A percentile compares a stretch with the other conserved stretches of the same genome.
Conservation (phyloP, 2,329 filamentous ascomycete genomes). For the Bipolaris victoriae region DNA sequence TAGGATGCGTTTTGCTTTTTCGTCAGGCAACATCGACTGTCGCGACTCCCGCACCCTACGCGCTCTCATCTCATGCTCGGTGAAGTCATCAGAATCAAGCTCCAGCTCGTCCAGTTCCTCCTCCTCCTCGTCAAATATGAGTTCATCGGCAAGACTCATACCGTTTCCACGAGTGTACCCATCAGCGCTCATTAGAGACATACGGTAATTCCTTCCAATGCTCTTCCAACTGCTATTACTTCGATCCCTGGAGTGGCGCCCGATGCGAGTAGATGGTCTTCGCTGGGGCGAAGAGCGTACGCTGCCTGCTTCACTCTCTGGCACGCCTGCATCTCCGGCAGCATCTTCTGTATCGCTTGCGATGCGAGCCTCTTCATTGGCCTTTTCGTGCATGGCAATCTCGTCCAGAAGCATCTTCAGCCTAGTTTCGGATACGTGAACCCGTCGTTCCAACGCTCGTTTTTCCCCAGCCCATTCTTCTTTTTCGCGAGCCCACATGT, state of each 20-base stretch:
- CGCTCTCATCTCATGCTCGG: conserved; percentile 51
- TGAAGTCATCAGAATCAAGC: conserved; percentile 70
- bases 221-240: conserved; percentile 60
- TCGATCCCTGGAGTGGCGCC: conserved; percentile 64
- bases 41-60: conserved; percentile 50
- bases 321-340: conserved; percentile 63
- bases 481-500: conserved; percentile 83
- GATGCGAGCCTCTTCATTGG: conserved; percentile 42
- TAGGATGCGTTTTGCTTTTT: conserved; percentile 55
- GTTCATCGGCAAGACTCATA: conserved; percentile 85
- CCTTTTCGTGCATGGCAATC: conserved; percentile 71
- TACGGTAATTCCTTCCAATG: conserved; percentile 66
- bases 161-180: conserved; percentile 66
- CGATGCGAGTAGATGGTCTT: conserved; percentile 53
- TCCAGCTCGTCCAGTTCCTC: conserved; percentile 58
- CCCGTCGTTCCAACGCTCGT: conserved; percentile 78
- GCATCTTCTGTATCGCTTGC: conserved; percentile 68
- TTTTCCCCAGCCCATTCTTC: conserved; percentile 84
- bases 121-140: conserved; percentile 78
- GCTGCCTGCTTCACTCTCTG: conserved; percentile 72
- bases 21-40: conserved; percentile 50
- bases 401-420: conserved; percentile 86
- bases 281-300: conserved; percentile 63
- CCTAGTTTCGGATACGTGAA: conserved; percentile 88
- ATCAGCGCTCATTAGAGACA: conserved; percentile 67